phyloP scores from a whole-genome alignment of 768 basidiomycete genomes.

The Trametes coccinea region DNA sequence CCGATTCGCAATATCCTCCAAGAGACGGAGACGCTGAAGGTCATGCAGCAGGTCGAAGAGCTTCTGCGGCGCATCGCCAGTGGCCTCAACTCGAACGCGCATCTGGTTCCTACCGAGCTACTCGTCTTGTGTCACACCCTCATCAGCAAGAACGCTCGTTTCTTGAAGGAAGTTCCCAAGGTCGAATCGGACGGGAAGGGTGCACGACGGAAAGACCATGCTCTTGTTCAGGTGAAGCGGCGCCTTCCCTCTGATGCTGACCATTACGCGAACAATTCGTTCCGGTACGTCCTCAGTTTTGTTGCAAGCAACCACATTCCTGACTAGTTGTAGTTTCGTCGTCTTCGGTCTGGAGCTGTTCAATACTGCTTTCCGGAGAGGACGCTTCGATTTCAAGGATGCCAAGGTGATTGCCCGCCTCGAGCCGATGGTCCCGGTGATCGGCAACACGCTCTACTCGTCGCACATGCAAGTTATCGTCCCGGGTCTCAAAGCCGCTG shows the following conservation, averaged over 20 bases:
- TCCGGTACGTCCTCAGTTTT: conserved; percentile 53
- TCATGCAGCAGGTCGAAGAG: conserved; percentile 86
- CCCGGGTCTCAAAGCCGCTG: conserved; percentile 75
- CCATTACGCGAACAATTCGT: conserved; percentile 85
- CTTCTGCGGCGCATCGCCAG: conserved; percentile 78
- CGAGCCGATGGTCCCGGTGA: conserved; percentile 80
- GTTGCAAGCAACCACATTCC: not conserved
- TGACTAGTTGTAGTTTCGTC: conserved; percentile 61
- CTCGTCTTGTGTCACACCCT: conserved; percentile 86
- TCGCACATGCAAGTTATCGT: conserved; percentile 71
- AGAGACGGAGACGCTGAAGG: conserved; percentile 77
- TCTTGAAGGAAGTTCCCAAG: conserved; percentile 63
- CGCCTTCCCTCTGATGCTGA: conserved; percentile 53
- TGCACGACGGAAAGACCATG: conserved; percentile 49
- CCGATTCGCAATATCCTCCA: conserved; percentile 86
- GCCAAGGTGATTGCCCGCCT: conserved; percentile 73
- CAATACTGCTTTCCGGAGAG: conserved; percentile 81
- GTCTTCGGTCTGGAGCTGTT: conserved; percentile 91
- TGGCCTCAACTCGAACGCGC: conserved; percentile 82
- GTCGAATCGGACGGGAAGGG: conserved; percentile 30
- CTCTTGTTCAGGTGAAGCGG: conserved; percentile 79
- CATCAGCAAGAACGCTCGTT: conserved; percentile 86
- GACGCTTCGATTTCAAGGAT: conserved; percentile 84
- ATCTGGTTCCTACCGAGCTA: conserved; percentile 67
- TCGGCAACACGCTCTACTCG: conserved; percentile 93